Evolutionary conservation across 257 asterid species (phyloP).

Genomic region (Solanum rostratum): DNA sequence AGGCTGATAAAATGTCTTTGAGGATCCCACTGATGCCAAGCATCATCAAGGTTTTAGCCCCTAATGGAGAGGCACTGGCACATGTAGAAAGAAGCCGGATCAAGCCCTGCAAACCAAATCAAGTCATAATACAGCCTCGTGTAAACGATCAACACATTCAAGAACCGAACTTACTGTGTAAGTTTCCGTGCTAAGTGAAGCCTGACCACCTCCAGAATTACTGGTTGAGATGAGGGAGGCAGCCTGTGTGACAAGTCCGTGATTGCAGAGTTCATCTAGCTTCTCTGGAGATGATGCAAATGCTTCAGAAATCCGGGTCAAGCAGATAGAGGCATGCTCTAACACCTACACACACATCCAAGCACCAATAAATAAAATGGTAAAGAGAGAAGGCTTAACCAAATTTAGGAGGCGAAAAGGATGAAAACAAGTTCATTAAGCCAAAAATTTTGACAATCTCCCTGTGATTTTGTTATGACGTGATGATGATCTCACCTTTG

Average conservation of each 20-base stretch:
- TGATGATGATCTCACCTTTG: slow-evolving; percentile 50
- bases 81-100: slow-evolving; percentile 86
- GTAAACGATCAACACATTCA: background rate
- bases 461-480: background rate
- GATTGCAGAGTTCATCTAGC: slow-evolving; percentile 91
- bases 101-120: slow-evolving; percentile 59
- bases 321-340: slow-evolving; percentile 90
- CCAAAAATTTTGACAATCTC: background rate
- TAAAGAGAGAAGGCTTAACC: background rate
- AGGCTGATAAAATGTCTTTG: slow-evolving; percentile 69
- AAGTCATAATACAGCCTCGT: slow-evolving; percentile 13
- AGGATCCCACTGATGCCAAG: slow-evolving; percentile 93
- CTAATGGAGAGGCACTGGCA: slow-evolving; percentile 83
- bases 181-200: slow-evolving; percentile 81
- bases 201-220: slow-evolving; percentile 85
- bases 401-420: background rate
- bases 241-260: slow-evolving; percentile 88
- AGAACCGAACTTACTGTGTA: slow-evolving; percentile 51
- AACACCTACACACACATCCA: slow-evolving; percentile 44
- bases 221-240: slow-evolving; percentile 81
- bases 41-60: slow-evolving; percentile 73
- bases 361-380: background rate
- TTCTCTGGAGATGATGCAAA: slow-evolving; percentile 87
- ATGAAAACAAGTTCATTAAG: background rate
- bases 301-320: slow-evolving; percentile 97